Base-by-base conservation (phyloP, 1,139 yeast species). In the Taphrina flavorubra region DNA sequence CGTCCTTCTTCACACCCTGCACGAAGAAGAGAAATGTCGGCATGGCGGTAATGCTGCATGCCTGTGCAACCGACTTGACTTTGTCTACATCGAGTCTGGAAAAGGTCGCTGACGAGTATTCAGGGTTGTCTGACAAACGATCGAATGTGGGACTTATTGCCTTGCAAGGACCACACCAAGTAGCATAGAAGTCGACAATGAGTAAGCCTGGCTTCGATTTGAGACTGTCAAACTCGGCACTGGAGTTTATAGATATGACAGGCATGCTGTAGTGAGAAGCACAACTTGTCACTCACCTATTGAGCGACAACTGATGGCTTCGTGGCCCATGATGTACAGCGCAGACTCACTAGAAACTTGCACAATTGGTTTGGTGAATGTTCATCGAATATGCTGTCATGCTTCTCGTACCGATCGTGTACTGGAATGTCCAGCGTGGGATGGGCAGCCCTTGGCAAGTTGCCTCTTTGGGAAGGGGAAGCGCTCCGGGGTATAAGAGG, bases 111-210 rank as follows among this genome's bases (percentile, higher is more conserved):
- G 80, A 78, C 70, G 77, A 82, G 73, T 78, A 78, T 4, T 56
- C 63, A 10, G 70, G 60, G 59, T 77, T 76, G n/a, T 80, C 77
- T 47, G 82, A 79, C 72, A 89, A 84, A 78, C 88, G 86, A 73
- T 88, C 90, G 74, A 90, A 80, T 73, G 86, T 79, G 70, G 97
- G 97, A 44, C 92, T 85, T 78, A 91, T 87, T 76, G 89, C 89
- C 79, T 88, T 89, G 81, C 97, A 91, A 56, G 97, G 97, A 68
- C 94, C 96, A 81, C 97, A 91, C 97, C 97, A 91, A 65, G 88
- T 85, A 67, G 97, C 97, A 76, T 84, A 88, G 78, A 90, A 91
- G 78, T 91, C 97, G 71, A 90, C 88, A 49, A 90, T 85, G 58
- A 89, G 86, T 78, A 88, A 46, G 18, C 63, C 65, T 25, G 49